phyloP scores from a whole-genome alignment of 2,329 filamentous ascomycete species.

The Aspergillus piperis region DNA sequence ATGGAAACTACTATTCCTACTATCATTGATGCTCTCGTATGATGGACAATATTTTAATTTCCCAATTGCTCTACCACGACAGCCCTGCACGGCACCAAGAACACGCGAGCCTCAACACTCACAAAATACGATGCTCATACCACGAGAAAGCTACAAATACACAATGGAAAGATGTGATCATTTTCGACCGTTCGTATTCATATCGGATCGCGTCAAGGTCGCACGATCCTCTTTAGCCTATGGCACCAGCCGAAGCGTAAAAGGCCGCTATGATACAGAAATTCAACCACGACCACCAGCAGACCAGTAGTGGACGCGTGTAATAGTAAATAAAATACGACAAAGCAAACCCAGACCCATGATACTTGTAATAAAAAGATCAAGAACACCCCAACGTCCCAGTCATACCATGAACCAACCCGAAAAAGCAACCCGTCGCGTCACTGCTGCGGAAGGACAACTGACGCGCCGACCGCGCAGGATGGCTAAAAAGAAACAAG shows the following conservation, averaged over 20 bases:
- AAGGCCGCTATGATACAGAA: conserved; percentile 48
- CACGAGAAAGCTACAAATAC: background rate
- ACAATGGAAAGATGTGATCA: background rate
- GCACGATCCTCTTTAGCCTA: conserved; percentile 33
- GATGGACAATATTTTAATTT: background rate
- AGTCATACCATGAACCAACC: conserved; percentile 47
- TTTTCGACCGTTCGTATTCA: conserved; percentile 39
- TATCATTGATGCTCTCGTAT: background rate
- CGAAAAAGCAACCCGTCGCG: conserved; percentile 42
- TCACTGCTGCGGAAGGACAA: conserved; percentile 33
- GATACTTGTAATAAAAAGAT: conserved; percentile 40
- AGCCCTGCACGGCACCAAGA: too few relatives aligned
- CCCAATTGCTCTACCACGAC: background rate
- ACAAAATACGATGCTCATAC: too few relatives aligned
- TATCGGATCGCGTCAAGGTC: conserved; percentile 34
- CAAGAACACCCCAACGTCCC: conserved; percentile 49
- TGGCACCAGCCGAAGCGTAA: conserved; percentile 39
- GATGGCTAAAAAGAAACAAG: conserved; percentile 33
- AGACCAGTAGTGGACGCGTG: conserved; percentile 42
- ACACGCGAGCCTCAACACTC: too few relatives aligned
- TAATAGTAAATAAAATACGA: conserved; percentile 41
- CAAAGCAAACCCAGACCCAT: conserved; percentile 48
- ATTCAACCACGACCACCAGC: conserved; percentile 42
- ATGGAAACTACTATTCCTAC: background rate
- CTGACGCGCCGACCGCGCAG: conserved; percentile 36